Evolutionary conservation across 306 rosid genomes (phyloP), one percentile per base, ranked within the genome.

Genomic region (Castanopsis chinensis): DNA sequence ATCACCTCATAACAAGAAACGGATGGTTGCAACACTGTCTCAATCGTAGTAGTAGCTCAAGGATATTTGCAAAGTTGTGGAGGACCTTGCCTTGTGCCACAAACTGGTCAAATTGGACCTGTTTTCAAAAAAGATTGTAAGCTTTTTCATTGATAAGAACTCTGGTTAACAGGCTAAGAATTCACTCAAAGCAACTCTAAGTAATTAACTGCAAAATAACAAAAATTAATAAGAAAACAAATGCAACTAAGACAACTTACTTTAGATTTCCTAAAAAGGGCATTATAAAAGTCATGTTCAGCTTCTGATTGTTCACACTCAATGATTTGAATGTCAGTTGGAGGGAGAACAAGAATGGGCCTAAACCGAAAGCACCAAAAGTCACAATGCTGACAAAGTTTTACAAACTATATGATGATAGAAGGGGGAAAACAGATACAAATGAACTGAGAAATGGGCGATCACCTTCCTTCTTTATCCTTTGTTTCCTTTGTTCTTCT

Each of bases 11-110:
- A 68, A 92, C 93, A 76, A 94, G 88, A 81, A 84, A 90, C 0
- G 97, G 98, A 81, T 94, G 97, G 87, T 90, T 92, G 82, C 97
- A 94, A 79, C 97, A 92, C 81, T 92, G 96, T 79, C 98, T 90
- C 83, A 94, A 76, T 79, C 93, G 94, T 78, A 92, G 86, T 69
- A 92, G 89, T 64, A 94, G 86, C 85, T 92, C 98, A 27, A 94
- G 98, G 86, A 94, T 87, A 77, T 82, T 87, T 0, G 95, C 93
- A 82, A 88, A 92, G 85, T 94, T 88, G 83, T 88, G 86, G 43
- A 94, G 90, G 83, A 92, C 93, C 76, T 92, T 90, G 55, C 97
- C 96, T 90, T 85, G 89, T 56, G 92, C 94, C 45, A 94, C 90
- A 84, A 90, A 94, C 71, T 90, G 90, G 72, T 92, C 98, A 79